Conservation (phyloP, 2,329 filamentous ascomycete genomes). For the Pestalotiopsis sp. region DNA sequence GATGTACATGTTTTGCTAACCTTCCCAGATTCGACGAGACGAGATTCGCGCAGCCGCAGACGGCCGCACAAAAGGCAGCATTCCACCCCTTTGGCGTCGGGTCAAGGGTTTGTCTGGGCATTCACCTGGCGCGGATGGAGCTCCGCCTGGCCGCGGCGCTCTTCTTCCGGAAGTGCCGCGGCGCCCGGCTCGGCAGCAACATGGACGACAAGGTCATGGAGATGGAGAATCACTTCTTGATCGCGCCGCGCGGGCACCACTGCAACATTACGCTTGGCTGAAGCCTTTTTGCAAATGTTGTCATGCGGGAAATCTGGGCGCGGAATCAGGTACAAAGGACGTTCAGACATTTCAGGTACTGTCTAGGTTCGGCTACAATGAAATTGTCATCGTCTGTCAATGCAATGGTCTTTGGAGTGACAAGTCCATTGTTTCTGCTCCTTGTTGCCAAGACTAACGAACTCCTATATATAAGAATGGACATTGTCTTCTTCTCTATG, state of each 20-base stretch:
- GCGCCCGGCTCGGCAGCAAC: neutral
- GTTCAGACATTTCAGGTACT: too few relatives aligned
- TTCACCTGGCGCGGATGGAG: constrained; percentile 6
- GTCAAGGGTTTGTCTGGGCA: neutral
- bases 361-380: too few relatives aligned
- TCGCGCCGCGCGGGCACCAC: neutral
- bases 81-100: constrained; percentile 3
- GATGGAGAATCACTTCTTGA: neutral
- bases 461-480: too few relatives aligned
- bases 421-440: too few relatives aligned
- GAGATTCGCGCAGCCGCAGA: neutral
- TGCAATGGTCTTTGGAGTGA: too few relatives aligned
- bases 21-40: constrained; percentile 5
- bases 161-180: constrained; percentile 2
- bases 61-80: neutral
- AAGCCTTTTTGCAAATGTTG: neutral
- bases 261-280: neutral
- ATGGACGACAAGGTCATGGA: constrained; percentile 4
- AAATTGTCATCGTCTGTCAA: too few relatives aligned
- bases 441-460: too few relatives aligned
- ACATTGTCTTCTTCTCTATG: too few relatives aligned
- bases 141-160: neutral
- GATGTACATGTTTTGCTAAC: too few relatives aligned
- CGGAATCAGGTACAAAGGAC: too few relatives aligned
- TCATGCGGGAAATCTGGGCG: too few relatives aligned